Base-by-base conservation (phyloP, 768 basidiomycete species). In the Tephrocybe sp. region DNA sequence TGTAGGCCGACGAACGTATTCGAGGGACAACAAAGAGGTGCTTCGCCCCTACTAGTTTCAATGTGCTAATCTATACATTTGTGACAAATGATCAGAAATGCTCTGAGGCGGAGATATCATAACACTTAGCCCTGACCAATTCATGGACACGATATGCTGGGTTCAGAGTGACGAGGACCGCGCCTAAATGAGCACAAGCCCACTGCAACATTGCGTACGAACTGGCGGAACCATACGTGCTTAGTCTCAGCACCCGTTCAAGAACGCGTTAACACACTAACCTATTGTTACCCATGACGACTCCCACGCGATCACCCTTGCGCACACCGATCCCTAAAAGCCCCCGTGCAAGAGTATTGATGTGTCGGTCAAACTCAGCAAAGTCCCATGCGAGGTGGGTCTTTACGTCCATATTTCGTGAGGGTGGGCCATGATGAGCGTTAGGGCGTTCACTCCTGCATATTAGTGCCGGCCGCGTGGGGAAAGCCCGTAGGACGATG, bases 221-320 rank as follows among this genome's bases (percentile, higher is more conserved):
- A 59, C 89, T 91, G 53, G 24, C 52, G 24, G 4, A 24, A 31
- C 23, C 30, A 39, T 5, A 25, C 29, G 15, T 16, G 13, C 15
- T 50, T 12, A 16, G 15, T 25, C 18, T 15, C 15, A 21, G 2
- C 13, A 8, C 3, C 45, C 16, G 34, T 15, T 30, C 39, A 50
- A 23, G n/a, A 18, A 34, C 22, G 6, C 12, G 33, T 21, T 22
- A n/a, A n/a, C n/a, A 3, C 16, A 45, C 69, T 29, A 55, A 88
- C 90, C 90, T 92, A 51, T 80, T 87, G 53, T 91, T 93, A 4
- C 89, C 90, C 88, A 92, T 89, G 31, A 91, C 66, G 6, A 90
- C 86, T 1, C 77, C 91, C 18, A 92, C 82, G 7, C 90, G 73
- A 55, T 91, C 88, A 0, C 91, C 90, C 61, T 79, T 85, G 62